Evolutionary conservation across 2,329 filamentous ascomycete genomes (phyloP).

Genomic region (Paecilomyces niveus): DNA sequence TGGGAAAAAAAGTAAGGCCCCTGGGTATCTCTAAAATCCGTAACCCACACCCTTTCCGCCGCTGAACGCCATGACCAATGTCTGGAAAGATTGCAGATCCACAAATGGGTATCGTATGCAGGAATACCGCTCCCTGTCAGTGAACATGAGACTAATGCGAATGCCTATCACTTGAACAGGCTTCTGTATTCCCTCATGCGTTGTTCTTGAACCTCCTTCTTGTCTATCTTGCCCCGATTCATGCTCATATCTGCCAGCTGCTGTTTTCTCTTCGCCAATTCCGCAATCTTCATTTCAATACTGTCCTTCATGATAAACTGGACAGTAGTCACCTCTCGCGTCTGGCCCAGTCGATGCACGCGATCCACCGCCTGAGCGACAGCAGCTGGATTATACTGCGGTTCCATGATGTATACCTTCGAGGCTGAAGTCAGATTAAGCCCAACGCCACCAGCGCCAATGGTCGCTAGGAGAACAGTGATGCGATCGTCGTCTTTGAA

Average conservation of each 20-base stretch:
- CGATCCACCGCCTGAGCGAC: conserved; percentile 93
- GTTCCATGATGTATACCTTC: conserved; percentile 94
- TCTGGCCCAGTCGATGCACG: conserved; percentile 86
- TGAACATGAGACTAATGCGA: neutral
- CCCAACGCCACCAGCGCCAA: conserved; percentile 84
- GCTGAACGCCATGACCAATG: neutral
- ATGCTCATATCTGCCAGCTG: conserved; percentile 81
- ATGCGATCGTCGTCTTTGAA: conserved; percentile 68
- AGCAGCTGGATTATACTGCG: conserved; percentile 91
- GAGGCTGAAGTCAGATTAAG: conserved; percentile 83
- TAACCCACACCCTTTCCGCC: neutral
- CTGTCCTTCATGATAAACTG: conserved; percentile 85
- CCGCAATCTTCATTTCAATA: conserved; percentile 90
- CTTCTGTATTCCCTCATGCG: conserved; percentile 55
- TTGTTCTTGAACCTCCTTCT: conserved; percentile 58
- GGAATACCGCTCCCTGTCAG: neutral
- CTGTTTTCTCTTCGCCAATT: conserved; percentile 87
- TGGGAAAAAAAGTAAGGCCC: neutral
- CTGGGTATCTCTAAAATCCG: neutral
- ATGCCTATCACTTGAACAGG: conserved; percentile 42
- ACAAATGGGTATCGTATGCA: neutral
- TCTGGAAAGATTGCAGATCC: neutral
- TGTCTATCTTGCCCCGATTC: conserved; percentile 57
- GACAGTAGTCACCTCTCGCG: conserved; percentile 75
- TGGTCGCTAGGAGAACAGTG: conserved; percentile 81